Conservation (phyloP, 1,139 yeast genomes). For the Magnusiomyces paraingens region DNA sequence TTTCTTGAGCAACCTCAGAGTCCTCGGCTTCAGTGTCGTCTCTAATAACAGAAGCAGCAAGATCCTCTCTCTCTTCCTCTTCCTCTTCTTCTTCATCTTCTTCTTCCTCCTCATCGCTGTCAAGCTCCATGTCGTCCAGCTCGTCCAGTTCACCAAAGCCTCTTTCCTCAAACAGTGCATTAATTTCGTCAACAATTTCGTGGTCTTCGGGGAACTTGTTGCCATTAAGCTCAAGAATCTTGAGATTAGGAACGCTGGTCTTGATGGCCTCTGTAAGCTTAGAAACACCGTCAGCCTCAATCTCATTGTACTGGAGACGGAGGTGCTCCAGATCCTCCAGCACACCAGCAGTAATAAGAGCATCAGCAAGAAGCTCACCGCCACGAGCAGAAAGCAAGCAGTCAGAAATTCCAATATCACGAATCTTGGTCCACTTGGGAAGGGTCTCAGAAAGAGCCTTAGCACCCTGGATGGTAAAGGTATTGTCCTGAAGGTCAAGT, state of each 20-base stretch:
- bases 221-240: conserved; percentile 78
- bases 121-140: conserved; percentile 88
- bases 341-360: conserved; percentile 29
- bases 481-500: conserved; percentile 90
- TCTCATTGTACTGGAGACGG: conserved; percentile 84
- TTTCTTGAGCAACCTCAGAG: conserved; percentile 30
- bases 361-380: conserved; percentile 42
- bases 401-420: conserved; percentile 82
- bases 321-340: conserved; percentile 45
- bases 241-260: conserved; percentile 53
- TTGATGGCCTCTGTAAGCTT: conserved; percentile 49
- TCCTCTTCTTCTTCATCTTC: conserved; percentile 65
- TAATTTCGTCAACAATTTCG: conserved; percentile 48
- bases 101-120: conserved; percentile 79
- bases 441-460: conserved; percentile 58
- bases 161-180: conserved; percentile 59
- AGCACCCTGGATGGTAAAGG: conserved; percentile 83
- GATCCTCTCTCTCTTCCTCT: conserved; percentile 43
- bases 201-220: conserved; percentile 82
- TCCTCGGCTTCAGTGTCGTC: conserved; percentile 38
- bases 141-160: conserved; percentile 84
- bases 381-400: conserved; percentile 81
- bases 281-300: conserved; percentile 59
- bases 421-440: conserved; percentile 49
- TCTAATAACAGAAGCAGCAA: conserved; percentile 31